Evolutionary conservation across 108 stramenopile genomes (phyloP).

Genomic region (Nitzschia sp.): DNA sequence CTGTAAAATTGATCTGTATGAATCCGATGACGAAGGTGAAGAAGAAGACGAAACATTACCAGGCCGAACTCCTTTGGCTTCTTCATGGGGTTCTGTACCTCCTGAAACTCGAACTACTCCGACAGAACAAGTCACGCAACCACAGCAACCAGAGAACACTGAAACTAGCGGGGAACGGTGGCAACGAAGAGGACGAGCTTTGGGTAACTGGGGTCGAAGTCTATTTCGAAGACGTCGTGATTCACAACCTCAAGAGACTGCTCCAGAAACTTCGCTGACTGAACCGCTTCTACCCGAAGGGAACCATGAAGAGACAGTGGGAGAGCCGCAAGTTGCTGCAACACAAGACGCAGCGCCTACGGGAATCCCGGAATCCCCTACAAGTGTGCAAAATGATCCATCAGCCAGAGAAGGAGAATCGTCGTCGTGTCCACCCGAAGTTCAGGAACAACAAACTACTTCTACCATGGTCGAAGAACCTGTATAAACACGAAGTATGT

Average conservation of each 20-base stretch:
- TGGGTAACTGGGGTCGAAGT: constrained; percentile 2
- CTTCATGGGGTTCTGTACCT: constrained; percentile 10
- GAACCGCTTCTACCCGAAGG: background rate
- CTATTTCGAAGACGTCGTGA: background rate
- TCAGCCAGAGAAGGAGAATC: too few relatives aligned
- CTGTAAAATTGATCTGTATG: constrained; percentile 54
- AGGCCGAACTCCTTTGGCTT: background rate
- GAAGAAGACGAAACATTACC: constrained; percentile 4
- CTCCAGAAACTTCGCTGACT: background rate
- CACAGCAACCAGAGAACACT: background rate
- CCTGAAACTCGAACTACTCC: background rate
- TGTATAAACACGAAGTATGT: too few relatives aligned
- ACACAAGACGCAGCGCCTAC: too few relatives aligned
- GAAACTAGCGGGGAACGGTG: background rate
- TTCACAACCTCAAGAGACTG: background rate
- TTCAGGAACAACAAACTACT: too few relatives aligned
- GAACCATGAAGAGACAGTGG: background rate
- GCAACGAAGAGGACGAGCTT: background rate
- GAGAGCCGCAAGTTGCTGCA: too few relatives aligned
- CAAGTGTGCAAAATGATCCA: too few relatives aligned
- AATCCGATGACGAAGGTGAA: constrained; percentile 22
- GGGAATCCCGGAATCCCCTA: too few relatives aligned
- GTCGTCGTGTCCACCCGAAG: too few relatives aligned
- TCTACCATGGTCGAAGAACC: too few relatives aligned
- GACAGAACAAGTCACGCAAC: background rate